Evolutionary conservation across 139 green algal species (phyloP).

Genomic region (Chlamydomonas incerta): DNA sequence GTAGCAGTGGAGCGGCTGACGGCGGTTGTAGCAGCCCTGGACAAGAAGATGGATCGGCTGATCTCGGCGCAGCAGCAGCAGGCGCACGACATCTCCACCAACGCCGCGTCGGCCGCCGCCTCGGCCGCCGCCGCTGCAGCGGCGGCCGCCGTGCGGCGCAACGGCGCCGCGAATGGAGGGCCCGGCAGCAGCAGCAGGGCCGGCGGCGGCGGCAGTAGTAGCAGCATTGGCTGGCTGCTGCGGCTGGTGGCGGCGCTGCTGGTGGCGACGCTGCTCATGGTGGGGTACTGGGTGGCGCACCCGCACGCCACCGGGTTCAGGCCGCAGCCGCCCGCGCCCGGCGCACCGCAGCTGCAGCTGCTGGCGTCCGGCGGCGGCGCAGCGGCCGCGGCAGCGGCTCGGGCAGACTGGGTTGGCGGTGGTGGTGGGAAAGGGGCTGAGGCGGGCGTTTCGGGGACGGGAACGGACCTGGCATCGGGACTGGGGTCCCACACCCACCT

Average conservation of each 20-base stretch:
- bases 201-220: neutral
- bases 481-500: too few relatives aligned
- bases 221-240: neutral
- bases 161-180: neutral
- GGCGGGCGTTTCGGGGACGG: too few relatives aligned
- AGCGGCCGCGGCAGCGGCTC: too few relatives aligned
- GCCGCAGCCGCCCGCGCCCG: neutral
- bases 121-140: too few relatives aligned
- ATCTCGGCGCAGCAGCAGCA: constrained; percentile 4
- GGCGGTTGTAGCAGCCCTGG: neutral
- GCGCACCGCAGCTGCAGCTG: too few relatives aligned
- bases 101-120: too few relatives aligned
- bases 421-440: too few relatives aligned
- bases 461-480: too few relatives aligned
- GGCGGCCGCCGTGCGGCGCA: too few relatives aligned
- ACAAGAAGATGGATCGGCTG: neutral
- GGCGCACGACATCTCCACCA: neutral
- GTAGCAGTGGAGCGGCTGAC: constrained; percentile 8
- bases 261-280: neutral
- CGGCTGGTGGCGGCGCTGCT: constrained; percentile 5
- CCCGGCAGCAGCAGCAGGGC: neutral
- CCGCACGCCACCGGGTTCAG: neutral
- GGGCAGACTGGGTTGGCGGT: too few relatives aligned
- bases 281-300: neutral
- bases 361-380: too few relatives aligned